These are phyloP conservation scores for Trichophyton schoenleinii DNA, from an alignment of 2,329 filamentous ascomycete species.

Conservation along the genomic window DNA sequence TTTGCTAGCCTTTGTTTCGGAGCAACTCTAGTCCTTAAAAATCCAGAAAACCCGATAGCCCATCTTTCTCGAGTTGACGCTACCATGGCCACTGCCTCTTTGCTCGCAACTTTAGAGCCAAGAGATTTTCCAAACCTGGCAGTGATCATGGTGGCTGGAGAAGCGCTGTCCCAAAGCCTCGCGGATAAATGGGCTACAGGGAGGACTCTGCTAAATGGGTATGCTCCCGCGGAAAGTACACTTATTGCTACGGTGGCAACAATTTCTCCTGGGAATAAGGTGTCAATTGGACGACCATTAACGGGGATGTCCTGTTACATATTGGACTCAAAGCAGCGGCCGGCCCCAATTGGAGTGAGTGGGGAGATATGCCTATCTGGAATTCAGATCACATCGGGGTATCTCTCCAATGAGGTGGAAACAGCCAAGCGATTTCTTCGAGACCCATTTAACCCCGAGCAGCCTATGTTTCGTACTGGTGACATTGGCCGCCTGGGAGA, in stretches of 20 bases:
- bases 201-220: background rate
- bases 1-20: conserved; percentile 32
- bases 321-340: conserved; percentile 9
- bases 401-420: conserved; percentile 24
- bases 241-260: background rate
- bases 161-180: background rate
- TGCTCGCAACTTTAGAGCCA: conserved; percentile 24
- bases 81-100: conserved; percentile 30
- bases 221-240: conserved; percentile 3
- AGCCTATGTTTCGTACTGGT: conserved; percentile 15
- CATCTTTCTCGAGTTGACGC: conserved; percentile 22
- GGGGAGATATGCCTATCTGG: conserved; percentile 36
- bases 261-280: background rate
- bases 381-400: conserved; percentile 33
- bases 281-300: background rate
- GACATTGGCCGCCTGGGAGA: conserved; percentile 14
- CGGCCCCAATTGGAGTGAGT: conserved; percentile 24
- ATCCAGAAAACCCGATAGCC: conserved; percentile 18
- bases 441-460: conserved; percentile 18
- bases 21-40: conserved; percentile 26
- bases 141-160: background rate
- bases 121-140: conserved; percentile 19
- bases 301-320: background rate
- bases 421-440: conserved; percentile 22
- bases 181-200: background rate